phyloP scores from a whole-genome alignment of 257 asterid genomes.

The Solanum ahanhuiri region DNA sequence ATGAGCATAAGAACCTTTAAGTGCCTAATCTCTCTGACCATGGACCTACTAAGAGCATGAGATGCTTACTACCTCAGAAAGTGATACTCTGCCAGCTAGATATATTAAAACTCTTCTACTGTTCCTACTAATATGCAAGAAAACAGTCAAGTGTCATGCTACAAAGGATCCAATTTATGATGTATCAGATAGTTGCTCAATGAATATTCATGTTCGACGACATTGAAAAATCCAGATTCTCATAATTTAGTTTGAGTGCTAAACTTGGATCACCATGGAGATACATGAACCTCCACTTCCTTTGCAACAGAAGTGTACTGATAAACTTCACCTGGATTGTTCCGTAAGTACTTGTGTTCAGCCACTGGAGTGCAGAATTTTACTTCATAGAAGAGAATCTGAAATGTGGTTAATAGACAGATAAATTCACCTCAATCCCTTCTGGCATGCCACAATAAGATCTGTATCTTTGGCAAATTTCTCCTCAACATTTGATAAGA shows the following conservation, averaged over 20 bases:
- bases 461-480: constrained; percentile 72
- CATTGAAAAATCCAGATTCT: not conserved
- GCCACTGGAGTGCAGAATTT: not conserved
- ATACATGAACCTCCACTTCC: not conserved
- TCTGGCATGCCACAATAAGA: constrained; percentile 90
- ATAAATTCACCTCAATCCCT: constrained; percentile 78
- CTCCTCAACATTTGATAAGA: constrained; percentile 55
- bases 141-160: too few species aligned
- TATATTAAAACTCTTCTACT: too few species aligned
- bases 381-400: not conserved
- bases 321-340: not conserved
- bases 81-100: too few species aligned
- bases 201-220: not conserved
- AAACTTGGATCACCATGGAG: not conserved
- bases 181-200: too few species aligned
- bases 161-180: too few species aligned
- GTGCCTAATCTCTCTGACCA: not conserved
- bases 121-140: too few species aligned
- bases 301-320: not conserved
- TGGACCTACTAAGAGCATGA: not conserved
- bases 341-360: not conserved
- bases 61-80: too few species aligned
- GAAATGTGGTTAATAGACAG: not conserved
- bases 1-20: not conserved
- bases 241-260: not conserved